Percentiles rank a stretch among this genome's conserved stretches.
These are phyloP conservation scores for Acorus calamus DNA, from an alignment of 106 monocot genomes.

Conservation along the genomic window DNA sequence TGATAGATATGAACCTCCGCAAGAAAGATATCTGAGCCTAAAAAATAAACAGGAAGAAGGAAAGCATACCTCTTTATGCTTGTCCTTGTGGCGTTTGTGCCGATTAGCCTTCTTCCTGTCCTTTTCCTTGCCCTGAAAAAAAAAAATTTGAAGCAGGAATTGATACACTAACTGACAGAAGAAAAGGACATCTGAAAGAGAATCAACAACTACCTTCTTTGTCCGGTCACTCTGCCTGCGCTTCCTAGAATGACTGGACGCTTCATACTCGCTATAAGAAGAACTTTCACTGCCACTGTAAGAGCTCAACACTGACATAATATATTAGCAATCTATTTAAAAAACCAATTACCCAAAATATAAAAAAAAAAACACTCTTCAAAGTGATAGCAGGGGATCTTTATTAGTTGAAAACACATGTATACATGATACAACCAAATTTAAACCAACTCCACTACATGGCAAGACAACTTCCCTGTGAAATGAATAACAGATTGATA, in stretches of 20 bases:
- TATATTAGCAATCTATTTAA: no score
- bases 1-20: no score
- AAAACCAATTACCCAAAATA: no score
- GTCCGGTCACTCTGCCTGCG: constrained; percentile 30
- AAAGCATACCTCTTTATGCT: constrained; percentile 46
- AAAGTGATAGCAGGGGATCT: no score
- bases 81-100: constrained; percentile 33
- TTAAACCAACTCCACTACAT: no score
- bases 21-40: no score
- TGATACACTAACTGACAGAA: background rate
- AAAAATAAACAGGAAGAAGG: background rate
- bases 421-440: no score
- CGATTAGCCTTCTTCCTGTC: constrained; percentile 27
- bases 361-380: no score
- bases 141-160: background rate
- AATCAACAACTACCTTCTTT: constrained; percentile 32
- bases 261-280: constrained; percentile 41
- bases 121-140: constrained; percentile 33
- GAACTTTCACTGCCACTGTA: constrained; percentile 24
- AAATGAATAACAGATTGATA: no score
- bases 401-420: no score
- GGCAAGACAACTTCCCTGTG: no score
- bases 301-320: no score
- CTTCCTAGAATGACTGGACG: constrained; percentile 31
- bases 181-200: background rate